Evolutionary conservation across 805 yeast species (phyloP).

Genomic region (Cyberlindnera mycetangii): DNA sequence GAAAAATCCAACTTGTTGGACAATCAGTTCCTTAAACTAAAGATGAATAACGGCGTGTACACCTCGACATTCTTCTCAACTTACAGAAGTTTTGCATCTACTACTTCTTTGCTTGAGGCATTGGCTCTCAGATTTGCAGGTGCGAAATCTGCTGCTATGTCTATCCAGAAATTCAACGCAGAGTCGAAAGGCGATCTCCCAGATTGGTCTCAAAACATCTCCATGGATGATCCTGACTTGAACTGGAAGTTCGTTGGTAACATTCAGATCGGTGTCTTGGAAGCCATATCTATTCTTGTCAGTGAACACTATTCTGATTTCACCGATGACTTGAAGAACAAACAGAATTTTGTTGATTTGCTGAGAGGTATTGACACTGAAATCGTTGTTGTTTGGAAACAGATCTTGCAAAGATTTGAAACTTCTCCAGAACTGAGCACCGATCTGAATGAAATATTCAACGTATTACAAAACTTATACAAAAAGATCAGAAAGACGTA

Average conservation of each 20-base stretch:
- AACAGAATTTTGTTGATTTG: slow-evolving; percentile 58
- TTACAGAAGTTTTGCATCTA: slow-evolving; percentile 63
- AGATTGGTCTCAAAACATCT: slow-evolving; percentile 48
- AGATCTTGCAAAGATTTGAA: slow-evolving; percentile 26
- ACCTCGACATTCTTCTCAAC: slow-evolving; percentile 70
- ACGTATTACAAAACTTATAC: slow-evolving; percentile 43
- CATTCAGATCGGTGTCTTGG: slow-evolving; percentile 79
- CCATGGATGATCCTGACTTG: slow-evolving; percentile 42
- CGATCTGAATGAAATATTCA: slow-evolving; percentile 30
- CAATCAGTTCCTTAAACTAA: slow-evolving; percentile 41
- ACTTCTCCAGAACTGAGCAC: slow-evolving; percentile 19
- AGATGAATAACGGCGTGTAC: slow-evolving; percentile 62
- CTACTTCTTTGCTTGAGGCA: slow-evolving; percentile 48
- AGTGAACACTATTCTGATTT: slow-evolving; percentile 74
- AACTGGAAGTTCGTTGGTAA: slow-evolving; percentile 69
- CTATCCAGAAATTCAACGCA: slow-evolving; percentile 38
- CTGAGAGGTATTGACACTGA: slow-evolving; percentile 68
- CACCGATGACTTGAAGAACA: slow-evolving; percentile 60
- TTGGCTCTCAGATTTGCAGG: slow-evolving; percentile 56
- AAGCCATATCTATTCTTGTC: slow-evolving; percentile 68
- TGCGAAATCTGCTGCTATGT: slow-evolving; percentile 57
- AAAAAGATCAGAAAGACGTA: slow-evolving; percentile 65
- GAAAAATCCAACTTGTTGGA: slow-evolving; percentile 34
- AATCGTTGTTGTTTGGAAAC: slow-evolving; percentile 49
- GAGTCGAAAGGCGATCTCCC: slow-evolving; percentile 40